Evolutionary conservation across 305 asterid species (phyloP).

Genomic region (Rubia tinctorum): DNA sequence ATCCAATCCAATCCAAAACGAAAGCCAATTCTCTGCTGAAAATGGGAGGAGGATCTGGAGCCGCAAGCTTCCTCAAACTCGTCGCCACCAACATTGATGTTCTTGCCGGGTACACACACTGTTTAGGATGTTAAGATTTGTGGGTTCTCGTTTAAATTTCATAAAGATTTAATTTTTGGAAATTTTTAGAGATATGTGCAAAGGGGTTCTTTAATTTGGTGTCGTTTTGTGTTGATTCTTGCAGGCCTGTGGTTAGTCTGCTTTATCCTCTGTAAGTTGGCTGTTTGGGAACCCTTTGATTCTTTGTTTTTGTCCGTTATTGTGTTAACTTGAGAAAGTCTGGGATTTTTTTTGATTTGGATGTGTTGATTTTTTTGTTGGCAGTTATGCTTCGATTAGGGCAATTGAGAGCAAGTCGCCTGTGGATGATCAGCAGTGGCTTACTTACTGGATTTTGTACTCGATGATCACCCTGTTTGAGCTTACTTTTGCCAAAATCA

Average conservation of each 20-base stretch:
- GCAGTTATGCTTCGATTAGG: constrained; percentile 88
- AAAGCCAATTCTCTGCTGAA: constrained; percentile 5
- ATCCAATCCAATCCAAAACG: not conserved
- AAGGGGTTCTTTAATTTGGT: constrained; percentile 17
- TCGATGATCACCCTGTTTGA: constrained; percentile 94
- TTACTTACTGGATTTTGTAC: constrained; percentile 94
- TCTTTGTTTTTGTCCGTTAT: not conserved
- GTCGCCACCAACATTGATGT: constrained; percentile 50
- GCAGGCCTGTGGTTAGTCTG: constrained; percentile 97
- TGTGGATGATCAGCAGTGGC: constrained; percentile 97
- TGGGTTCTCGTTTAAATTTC: constrained; percentile 14
- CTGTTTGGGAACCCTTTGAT: not conserved
- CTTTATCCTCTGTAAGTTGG: constrained; percentile 86
- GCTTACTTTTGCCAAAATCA: constrained; percentile 82
- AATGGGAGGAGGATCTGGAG: constrained; percentile 71
- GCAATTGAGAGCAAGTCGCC: constrained; percentile 90
- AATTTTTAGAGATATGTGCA: not conserved
- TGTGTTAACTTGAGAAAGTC: not conserved
- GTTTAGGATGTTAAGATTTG: constrained; percentile 2
- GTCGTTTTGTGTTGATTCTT: constrained; percentile 15
- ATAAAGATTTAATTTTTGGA: not conserved
- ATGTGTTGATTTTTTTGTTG: constrained; percentile 10
- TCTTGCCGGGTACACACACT: constrained; percentile 55
- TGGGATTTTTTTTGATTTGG: constrained; percentile 1
- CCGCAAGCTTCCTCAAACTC: constrained; percentile 52